These are phyloP conservation scores for Lasiodiplodia sp. DNA, from an alignment of 2,329 filamentous ascomycete species.

Conservation along the genomic window DNA sequence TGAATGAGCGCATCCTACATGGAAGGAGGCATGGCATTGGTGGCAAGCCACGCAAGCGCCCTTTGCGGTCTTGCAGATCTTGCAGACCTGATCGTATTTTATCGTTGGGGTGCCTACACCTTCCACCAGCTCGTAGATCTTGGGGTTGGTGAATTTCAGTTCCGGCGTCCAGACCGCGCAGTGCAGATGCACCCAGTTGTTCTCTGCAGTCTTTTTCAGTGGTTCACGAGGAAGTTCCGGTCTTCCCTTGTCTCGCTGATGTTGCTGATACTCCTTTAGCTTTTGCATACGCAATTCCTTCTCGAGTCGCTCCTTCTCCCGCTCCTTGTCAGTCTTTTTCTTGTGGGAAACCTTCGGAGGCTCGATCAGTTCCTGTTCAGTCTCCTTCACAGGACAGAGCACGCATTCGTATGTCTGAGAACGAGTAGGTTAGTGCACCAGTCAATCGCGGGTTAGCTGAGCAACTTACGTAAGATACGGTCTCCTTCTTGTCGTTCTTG, in stretches of 20 bases:
- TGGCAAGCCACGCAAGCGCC: constrained; percentile 88
- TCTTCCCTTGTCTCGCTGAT: constrained; percentile 83
- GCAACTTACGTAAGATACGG: constrained; percentile 81
- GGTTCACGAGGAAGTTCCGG: constrained; percentile 86
- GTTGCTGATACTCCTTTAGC: constrained; percentile 81
- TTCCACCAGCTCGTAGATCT: constrained; percentile 83
- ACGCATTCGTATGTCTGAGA: constrained; percentile 86
- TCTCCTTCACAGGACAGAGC: constrained; percentile 83
- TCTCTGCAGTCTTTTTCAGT: constrained; percentile 90
- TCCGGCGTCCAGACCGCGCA: constrained; percentile 93
- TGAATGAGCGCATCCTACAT: constrained; percentile 90
- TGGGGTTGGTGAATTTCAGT: constrained; percentile 88
- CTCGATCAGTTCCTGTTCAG: constrained; percentile 84
- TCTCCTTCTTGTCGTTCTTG: constrained; percentile 88
- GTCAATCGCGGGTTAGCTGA: background rate
- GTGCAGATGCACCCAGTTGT: constrained; percentile 97
- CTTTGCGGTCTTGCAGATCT: constrained; percentile 76
- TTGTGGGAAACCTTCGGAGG: constrained; percentile 78
- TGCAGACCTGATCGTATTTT: constrained; percentile 80
- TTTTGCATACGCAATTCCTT: constrained; percentile 82
- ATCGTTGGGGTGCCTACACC: constrained; percentile 79
- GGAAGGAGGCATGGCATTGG: constrained; percentile 74
- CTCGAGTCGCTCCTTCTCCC: constrained; percentile 85
- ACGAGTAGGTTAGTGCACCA: constrained; percentile 20
- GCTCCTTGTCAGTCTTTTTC: constrained; percentile 92